Evolutionary conservation across 768 basidiomycete genomes (phyloP).

Genomic region (Hygrocybe punicea): DNA sequence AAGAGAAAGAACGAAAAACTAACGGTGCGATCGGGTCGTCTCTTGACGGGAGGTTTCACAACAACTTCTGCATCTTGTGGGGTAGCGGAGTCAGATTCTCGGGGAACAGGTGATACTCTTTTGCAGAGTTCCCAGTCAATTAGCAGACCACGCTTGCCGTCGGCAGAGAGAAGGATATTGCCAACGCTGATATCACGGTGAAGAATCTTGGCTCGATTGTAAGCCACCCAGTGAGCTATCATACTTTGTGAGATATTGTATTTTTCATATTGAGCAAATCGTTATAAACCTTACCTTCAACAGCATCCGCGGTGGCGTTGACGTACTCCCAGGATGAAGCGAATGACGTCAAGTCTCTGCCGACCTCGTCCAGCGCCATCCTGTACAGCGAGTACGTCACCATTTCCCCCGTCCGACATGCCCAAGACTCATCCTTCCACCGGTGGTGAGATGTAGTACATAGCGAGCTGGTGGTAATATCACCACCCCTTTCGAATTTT

Average conservation of each 20-base stretch:
- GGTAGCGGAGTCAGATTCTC: background rate
- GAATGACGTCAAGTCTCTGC: constrained; percentile 10
- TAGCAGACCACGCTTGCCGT: constrained; percentile 3
- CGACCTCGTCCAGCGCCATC: constrained; percentile 9
- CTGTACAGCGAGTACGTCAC: background rate
- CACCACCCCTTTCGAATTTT: constrained; percentile 25
- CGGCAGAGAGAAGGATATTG: constrained; percentile 1
- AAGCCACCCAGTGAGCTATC: constrained; percentile 8
- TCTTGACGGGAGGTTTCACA: background rate
- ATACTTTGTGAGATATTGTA: background rate
- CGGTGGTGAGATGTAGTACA: background rate
- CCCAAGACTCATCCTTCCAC: background rate
- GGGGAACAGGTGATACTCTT: background rate
- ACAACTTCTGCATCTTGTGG: background rate
- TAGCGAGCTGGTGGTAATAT: constrained; percentile 15
- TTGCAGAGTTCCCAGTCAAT: constrained; percentile 10
- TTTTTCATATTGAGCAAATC: background rate
- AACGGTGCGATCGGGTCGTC: constrained; percentile 4
- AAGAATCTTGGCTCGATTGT: constrained; percentile 1
- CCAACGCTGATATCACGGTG: constrained; percentile 10
- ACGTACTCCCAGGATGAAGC: constrained; percentile 17
- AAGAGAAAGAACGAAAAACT: too few relatives aligned
- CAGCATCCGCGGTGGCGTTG: constrained; percentile 19
- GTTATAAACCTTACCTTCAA: background rate
- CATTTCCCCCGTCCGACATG: background rate